Conservation (phyloP, 1,284 basidiomycete species). For the Cutaneotrichosporon sp. region DNA sequence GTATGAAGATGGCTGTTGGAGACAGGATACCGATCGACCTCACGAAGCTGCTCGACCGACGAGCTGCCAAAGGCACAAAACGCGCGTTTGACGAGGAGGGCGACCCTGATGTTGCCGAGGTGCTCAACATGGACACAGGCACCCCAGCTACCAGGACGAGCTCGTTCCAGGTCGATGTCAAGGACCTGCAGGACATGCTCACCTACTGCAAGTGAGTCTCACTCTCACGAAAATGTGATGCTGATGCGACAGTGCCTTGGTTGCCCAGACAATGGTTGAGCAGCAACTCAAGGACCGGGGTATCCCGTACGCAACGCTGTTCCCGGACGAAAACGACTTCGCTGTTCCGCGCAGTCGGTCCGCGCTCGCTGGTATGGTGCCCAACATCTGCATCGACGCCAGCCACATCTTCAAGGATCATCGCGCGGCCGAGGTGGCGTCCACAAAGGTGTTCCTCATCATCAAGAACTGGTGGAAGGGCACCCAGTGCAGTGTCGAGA, state of each 20-base stretch:
- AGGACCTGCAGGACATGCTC: slow-evolving; percentile 39
- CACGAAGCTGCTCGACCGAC: slow-evolving; percentile 21
- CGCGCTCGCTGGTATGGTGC: slow-evolving; percentile 56
- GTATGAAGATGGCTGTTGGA: slow-evolving; percentile 30
- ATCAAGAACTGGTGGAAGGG: slow-evolving; percentile 87
- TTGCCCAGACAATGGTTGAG: slow-evolving; percentile 83
- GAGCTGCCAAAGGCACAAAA: slow-evolving; percentile 12
- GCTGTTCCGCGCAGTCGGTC: slow-evolving; percentile 23
- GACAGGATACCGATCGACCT: slow-evolving; percentile 32
- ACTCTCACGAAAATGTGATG: too few relatives aligned
- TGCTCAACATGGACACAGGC: background rate
- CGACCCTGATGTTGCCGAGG: background rate
- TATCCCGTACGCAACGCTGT: slow-evolving; percentile 72
- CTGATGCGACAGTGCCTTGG: slow-evolving; percentile 61
- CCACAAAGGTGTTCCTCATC: slow-evolving; percentile 81
- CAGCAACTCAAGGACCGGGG: slow-evolving; percentile 73
- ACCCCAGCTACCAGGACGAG: background rate
- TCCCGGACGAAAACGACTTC: slow-evolving; percentile 47
- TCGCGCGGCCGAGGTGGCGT: slow-evolving; percentile 77
- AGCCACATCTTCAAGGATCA: slow-evolving; percentile 71
- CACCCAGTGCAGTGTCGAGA: slow-evolving; percentile 55
- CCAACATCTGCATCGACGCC: slow-evolving; percentile 74
- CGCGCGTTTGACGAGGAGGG: slow-evolving; percentile 7
- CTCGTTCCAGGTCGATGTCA: slow-evolving; percentile 34
- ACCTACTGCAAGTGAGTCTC: slow-evolving; percentile 38